A percentile compares a stretch with the other conserved stretches of the same genome.
Conservation (phyloP, 2,329 filamentous ascomycete genomes). For the Fusarium gaditjirri region DNA sequence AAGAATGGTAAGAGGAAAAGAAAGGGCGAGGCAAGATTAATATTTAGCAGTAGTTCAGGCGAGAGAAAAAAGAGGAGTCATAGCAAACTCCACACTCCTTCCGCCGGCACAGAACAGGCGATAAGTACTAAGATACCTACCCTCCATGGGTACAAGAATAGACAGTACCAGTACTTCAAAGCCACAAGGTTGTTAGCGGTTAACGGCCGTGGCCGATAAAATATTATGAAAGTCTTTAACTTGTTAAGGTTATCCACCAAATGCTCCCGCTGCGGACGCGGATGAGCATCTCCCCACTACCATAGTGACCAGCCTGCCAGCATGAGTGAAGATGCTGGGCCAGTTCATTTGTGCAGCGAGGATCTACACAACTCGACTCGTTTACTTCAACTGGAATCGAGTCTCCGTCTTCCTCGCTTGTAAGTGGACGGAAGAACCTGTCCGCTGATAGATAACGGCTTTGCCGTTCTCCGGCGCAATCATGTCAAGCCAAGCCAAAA, state of each 20-base stretch:
- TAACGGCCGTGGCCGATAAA: slow-evolving; percentile 13
- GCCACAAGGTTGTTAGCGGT: slow-evolving; percentile 38
- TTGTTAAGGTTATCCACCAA: slow-evolving; percentile 40
- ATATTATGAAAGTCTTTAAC: not conserved
- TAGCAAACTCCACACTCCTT: slow-evolving; percentile 38
- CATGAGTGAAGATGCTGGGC: not conserved
- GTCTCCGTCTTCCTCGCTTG: not conserved
- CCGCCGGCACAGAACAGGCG: slow-evolving; percentile 34
- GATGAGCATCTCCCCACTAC: slow-evolving; percentile 23
- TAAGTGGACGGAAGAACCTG: slow-evolving; percentile 10
- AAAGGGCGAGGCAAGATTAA: slow-evolving; percentile 33
- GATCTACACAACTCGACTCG: not conserved
- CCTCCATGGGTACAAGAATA: slow-evolving; percentile 1
- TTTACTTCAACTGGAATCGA: not conserved
- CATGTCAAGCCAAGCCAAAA: slow-evolving; percentile 13
- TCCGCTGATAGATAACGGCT: slow-evolving; percentile 20
- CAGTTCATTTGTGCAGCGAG: not conserved
- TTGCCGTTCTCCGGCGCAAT: not conserved
- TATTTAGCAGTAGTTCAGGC: slow-evolving; percentile 32
- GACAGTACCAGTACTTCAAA: slow-evolving; percentile 4
- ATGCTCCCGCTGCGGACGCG: slow-evolving; percentile 34
- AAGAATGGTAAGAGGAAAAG: slow-evolving; percentile 17
- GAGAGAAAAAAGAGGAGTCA: slow-evolving; percentile 37
- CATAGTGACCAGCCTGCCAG: slow-evolving; percentile 8
- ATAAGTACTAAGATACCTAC: slow-evolving; percentile 16